Base-by-base conservation (phyloP, 805 yeast genomes). In the Torulaspora microellipsoides region DNA sequence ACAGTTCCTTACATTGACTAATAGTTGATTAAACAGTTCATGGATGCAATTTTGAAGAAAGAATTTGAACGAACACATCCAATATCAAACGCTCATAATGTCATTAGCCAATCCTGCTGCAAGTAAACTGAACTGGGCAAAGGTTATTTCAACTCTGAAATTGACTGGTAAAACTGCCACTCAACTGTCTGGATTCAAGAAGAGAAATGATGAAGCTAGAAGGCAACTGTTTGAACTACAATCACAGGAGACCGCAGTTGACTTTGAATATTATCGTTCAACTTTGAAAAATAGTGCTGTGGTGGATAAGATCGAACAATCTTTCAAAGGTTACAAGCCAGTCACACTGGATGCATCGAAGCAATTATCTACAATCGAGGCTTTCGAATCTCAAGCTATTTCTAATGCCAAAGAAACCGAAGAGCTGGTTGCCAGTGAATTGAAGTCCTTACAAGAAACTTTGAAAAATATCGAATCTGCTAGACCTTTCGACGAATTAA, bases 121-220 rank as follows among this genome's bases (percentile, higher is more conserved):
- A 61, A 74, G 85, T 64, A 91, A 89, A 75, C 75, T 91, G 69
- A 95, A 93, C 78, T 93, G 98, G 97, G 81, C 93, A 64, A 83
- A 84, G 73, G 81, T 93, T 66, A 78, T 86, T 66, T 72, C 90
- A 56, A 80, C 89, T 56, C 78, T 93, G 65, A 96, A 96, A 48
- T 78, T 93, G 65, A 80, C 96, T 49, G 99, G 99, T 51, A 72
- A 82, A 64, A 93, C 99, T 51, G 95, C 96, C 48, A 65, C 85
- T 42, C 80, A 95, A 34, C 75, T 93, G 67, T 80, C 93, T 42
- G 78, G 95, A 27, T 93, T 93, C 84, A 90, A 90, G 74, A 91
- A 93, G 86, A 87, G 99, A 80, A 84, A 89, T 70, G 99, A 93
- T 64, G 98, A 93, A 68, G 98, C 98, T 58, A 85, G 89, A 76